Percentiles rank a stretch among this genome's conserved stretches.
Conservation (phyloP, 2,329 filamentous ascomycete genomes). For the Cyphellophora europaea region DNA sequence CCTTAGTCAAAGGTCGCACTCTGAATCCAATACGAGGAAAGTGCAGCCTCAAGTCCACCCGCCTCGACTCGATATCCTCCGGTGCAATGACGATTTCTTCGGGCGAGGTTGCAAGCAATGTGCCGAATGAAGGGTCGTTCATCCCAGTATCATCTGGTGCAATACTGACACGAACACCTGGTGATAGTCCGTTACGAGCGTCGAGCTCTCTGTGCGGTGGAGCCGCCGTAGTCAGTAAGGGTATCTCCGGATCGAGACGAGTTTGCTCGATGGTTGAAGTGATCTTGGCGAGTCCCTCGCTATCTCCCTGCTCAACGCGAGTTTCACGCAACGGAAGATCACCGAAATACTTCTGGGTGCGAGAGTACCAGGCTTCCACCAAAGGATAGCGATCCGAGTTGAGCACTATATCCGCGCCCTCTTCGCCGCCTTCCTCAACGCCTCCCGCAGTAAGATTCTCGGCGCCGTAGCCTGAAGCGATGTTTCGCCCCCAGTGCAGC, state of each 20-base stretch:
- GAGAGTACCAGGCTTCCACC: conserved; percentile 11
- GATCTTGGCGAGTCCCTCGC: conserved; percentile 3
- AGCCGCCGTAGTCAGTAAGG: conserved; percentile 11
- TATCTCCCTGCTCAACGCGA: conserved; percentile 9
- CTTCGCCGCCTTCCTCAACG: conserved; percentile 9
- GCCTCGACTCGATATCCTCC: conserved; percentile 1
- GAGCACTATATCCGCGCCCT: conserved; percentile 10
- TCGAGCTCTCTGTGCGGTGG: conserved; percentile 7
- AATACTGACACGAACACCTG: conserved; percentile 10
- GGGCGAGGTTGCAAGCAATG: conserved; percentile 10
- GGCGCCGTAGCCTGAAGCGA: conserved; percentile 12
- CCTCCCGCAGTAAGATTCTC: conserved; percentile 11
- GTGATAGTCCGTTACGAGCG: conserved; percentile 10
- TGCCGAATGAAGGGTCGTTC: conserved; percentile 12
- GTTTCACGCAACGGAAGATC: conserved; percentile 10
- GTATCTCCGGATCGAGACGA: conserved; percentile 26
- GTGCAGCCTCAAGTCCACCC: conserved; percentile 4
- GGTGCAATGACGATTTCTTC: conserved; percentile 16
- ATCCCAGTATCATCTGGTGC: conserved; percentile 16
- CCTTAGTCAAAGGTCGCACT: too few species aligned
- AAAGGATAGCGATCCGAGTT: conserved; percentile 13
- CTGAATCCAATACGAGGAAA: conserved; percentile 5
- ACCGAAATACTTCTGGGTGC: conserved; percentile 9
- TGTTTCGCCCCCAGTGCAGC: conserved; percentile 18
- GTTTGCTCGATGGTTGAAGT: conserved; percentile 29